Evolutionary conservation across 2,329 filamentous ascomycete genomes (phyloP), one percentile per base, ranked within the genome.

Genomic region (Diplodia seriata): DNA sequence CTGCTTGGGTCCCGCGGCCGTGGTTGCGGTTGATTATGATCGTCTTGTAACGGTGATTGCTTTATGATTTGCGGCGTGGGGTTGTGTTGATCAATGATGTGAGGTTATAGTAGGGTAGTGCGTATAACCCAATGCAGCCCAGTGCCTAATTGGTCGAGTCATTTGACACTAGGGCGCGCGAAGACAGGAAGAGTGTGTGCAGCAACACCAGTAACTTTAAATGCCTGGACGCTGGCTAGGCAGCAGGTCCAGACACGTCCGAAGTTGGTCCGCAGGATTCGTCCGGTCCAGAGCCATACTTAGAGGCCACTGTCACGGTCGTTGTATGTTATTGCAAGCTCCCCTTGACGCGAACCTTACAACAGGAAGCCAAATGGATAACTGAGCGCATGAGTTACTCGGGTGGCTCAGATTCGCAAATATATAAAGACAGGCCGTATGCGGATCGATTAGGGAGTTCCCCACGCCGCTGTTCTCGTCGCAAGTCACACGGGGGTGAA

Each of bases 31-130:
- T 55, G 20, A 26, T 23, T 8, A 12, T 31, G 54, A 38, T 31
- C 7, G 11, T 14, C 38, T 2, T 31, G 20, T 43, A 62, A 50
- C 40, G 40, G 14, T 43, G 56, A 15, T 36, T n/a, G 55, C 36
- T 62, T 23, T 49, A 49, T 33, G 26, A 33, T 55, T n/a, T n/a
- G 26, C 18, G 53, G 53, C 18, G 26, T 11, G 53, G 29, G 26
- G 53, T 55, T n/a, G 26, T 55, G 20, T 14, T 61, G 43, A 47
- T 47, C n/a, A n/a, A 47, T 47, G 43, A 9, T 20, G 43, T 47
- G n/a, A 47, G 43, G 18, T 47, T 20, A 11, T 20, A 14, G 43
- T 11, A 20, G 8, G 6, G 43, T 20, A 20, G 11, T 8, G 11
- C 9, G 8, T 9, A 47, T 20, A 11, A 47, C 43, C n/a, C 43